These are phyloP conservation scores for Exophiala sideris DNA, from an alignment of 2,329 filamentous ascomycete species.

Conservation along the genomic window DNA sequence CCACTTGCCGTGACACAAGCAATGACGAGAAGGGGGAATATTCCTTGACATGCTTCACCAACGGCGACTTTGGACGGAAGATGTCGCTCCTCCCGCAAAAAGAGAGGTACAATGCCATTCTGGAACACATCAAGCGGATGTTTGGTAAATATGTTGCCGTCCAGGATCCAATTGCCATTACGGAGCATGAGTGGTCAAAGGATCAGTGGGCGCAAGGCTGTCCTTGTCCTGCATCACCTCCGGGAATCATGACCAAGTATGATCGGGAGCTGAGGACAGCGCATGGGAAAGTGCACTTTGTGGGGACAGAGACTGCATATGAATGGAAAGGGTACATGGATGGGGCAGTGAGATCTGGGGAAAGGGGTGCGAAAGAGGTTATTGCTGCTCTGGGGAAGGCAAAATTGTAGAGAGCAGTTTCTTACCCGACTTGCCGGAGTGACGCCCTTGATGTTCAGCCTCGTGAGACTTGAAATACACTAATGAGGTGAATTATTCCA, in stretches of 20 bases:
- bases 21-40: constrained; percentile 28
- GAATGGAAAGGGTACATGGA: constrained; percentile 61
- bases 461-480: no score
- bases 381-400: constrained; percentile 40
- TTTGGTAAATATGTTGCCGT: constrained; percentile 18
- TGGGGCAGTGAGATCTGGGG: constrained; percentile 51
- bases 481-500: no score
- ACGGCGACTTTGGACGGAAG: constrained; percentile 17
- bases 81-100: constrained; percentile 16
- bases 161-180: constrained; percentile 15
- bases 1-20: constrained; percentile 47
- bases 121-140: constrained; percentile 18
- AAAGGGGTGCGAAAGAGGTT: constrained; percentile 41
- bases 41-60: constrained; percentile 35
- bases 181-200: constrained; percentile 33
- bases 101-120: constrained; percentile 14
- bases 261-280: constrained; percentile 34
- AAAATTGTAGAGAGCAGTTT: constrained; percentile 8
- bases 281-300: constrained; percentile 49
- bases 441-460: no score
- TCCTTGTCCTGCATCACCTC: constrained; percentile 38
- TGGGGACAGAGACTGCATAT: constrained; percentile 52
- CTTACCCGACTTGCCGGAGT: no score
- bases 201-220: constrained; percentile 43
- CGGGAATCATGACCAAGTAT: constrained; percentile 37